A percentile compares a stretch with the other conserved stretches of the same genome.
phyloP scores from a whole-genome alignment of 352 stramenopile genomes.

The Globisporangium rhizosaccharum region DNA sequence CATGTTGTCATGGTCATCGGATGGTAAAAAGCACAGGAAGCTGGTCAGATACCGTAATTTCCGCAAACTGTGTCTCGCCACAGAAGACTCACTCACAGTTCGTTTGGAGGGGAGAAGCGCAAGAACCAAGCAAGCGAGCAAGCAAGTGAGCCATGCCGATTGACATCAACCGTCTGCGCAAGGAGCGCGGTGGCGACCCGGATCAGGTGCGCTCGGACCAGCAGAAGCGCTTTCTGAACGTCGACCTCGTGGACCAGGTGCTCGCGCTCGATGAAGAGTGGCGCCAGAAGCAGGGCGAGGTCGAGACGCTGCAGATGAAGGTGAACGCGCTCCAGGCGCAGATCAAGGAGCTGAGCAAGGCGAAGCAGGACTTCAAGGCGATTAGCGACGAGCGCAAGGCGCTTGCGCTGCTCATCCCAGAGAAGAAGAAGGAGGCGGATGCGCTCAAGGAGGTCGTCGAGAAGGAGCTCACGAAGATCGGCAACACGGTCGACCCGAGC shows the following conservation, averaged over 20 bases:
- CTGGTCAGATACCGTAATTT: no score
- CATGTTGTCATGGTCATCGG: no score
- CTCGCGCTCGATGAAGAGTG: constrained; percentile 91
- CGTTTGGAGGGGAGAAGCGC: neutral
- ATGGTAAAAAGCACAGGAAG: no score
- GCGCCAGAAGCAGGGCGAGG: constrained; percentile 83
- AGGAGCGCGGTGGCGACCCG: constrained; percentile 94
- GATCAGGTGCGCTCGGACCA: constrained; percentile 92
- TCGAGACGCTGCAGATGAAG: constrained; percentile 83
- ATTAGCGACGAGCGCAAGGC: constrained; percentile 79
- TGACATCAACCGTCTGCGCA: constrained; percentile 96
- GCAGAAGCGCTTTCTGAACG: constrained; percentile 90
- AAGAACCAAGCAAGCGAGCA: neutral
- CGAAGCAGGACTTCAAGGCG: constrained; percentile 83
- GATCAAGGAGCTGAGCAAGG: constrained; percentile 87
- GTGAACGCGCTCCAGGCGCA: constrained; percentile 81
- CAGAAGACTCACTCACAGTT: no score
- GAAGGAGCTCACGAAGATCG: constrained; percentile 87
- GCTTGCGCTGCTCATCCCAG: constrained; percentile 55
- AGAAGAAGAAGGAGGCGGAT: constrained; percentile 79
- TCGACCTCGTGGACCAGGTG: constrained; percentile 94
- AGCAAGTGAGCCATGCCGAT: constrained; percentile 89
- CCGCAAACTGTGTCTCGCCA: no score
- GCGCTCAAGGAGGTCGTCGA: constrained; percentile 73
- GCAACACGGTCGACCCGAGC: constrained; percentile 95